Base-by-base conservation (phyloP, 164 flowering plant species). In the Magnolia kwangsiensis region DNA sequence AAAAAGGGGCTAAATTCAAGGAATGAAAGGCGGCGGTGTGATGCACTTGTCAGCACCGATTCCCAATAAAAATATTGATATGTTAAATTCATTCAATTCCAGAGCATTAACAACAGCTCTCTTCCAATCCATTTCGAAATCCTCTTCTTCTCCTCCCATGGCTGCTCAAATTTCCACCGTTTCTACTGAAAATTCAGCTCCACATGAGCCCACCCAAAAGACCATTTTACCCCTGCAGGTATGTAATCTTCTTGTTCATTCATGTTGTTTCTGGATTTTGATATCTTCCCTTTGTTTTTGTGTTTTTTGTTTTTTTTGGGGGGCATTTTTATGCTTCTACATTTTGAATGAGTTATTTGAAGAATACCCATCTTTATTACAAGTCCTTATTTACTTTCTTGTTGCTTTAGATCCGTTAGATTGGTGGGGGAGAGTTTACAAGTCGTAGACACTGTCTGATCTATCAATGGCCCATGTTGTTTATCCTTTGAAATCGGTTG, bases 111-210 rank as follows among this genome's bases (percentile, higher is more conserved):
- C 45, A 37, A 16, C 61, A 16, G 18, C 61, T 11, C 61, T 55
- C 18, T 5, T 31, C 19, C 45, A 64, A 21, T 7, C 19, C 21
- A 3, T 18, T 14, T n/a, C 71, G 11, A 31, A 16, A 16, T 19
- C 51, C n/a, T 18, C 50, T 14, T 45, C 45, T 14, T 13, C 7
- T n/a, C 49, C 7, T 37, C 71, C 50, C 16, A 68, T 68, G 71
- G 71, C 71, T 6, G 71, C 71, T n/a, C 29, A 16, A 14, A 16
- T 37, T 19, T 24, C 71, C 71, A 68, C 71, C 21, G 71, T 68
- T 68, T 16, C 71, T 19, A 29, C 71, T 29, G 71, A 31, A 10
- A 68, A 68, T 29, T 14, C 71, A 14, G 71, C 51, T 31, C 71
- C 71, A 6, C 50, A 29, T 29, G 45, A 31, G 45, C 18, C 71